Conservation (phyloP, 1,139 yeast genomes). For the Candida pseudoviswanathii region DNA sequence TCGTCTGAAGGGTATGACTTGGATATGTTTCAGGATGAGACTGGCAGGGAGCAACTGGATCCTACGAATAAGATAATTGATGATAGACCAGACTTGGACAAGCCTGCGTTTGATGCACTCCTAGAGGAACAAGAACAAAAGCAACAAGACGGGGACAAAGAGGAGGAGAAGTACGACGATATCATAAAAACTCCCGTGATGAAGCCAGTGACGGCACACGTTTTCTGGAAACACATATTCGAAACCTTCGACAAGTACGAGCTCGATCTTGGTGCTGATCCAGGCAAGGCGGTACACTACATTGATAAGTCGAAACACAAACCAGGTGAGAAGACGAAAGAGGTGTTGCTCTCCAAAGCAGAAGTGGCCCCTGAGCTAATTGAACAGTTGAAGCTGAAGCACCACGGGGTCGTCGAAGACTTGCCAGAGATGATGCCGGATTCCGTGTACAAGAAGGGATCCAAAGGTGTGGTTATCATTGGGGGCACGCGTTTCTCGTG, state of each 20-base stretch:
- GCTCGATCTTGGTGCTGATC: constrained; percentile 17
- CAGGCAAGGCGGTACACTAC: constrained; percentile 26
- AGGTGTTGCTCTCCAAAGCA: constrained; percentile 33
- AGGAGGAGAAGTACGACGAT: background rate
- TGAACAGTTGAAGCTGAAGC: constrained; percentile 28
- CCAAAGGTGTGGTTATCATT: constrained; percentile 38
- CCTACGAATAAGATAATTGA: constrained; percentile 7
- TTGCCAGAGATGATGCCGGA: constrained; percentile 30
- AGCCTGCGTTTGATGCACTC: no score
- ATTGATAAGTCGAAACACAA: constrained; percentile 24
- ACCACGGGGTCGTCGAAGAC: constrained; percentile 22
- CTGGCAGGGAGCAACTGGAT: constrained; percentile 4
- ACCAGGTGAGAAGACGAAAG: constrained; percentile 29
- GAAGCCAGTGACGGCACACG: constrained; percentile 15
- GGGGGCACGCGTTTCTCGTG: constrained; percentile 45
- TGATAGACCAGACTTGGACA: background rate
- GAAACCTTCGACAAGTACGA: constrained; percentile 20
- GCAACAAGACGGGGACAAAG: no score
- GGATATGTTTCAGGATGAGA: constrained; percentile 5
- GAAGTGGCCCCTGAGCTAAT: constrained; percentile 25
- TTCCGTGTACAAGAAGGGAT: constrained; percentile 26
- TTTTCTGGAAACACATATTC: constrained; percentile 27
- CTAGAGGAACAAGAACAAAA: constrained; percentile 6
- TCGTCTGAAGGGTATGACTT: background rate
- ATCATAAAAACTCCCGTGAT: constrained; percentile 12